Conservation (phyloP, 768 basidiomycete genomes). For the Coprinopsis strossmayeri region DNA sequence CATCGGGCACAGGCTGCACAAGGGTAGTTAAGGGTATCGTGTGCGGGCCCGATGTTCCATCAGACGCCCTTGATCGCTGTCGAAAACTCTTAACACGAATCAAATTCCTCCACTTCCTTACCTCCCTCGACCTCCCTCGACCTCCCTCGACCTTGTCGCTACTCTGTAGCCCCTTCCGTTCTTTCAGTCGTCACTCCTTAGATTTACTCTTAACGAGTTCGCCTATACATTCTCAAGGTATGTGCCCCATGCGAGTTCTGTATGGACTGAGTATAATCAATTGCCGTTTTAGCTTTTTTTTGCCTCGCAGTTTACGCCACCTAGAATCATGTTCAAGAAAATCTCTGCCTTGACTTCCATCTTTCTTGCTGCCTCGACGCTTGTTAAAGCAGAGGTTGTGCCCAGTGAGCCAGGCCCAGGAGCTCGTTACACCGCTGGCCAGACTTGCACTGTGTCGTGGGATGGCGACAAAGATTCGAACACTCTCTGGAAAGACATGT, state of each 20-base stretch:
- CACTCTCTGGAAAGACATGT: conserved; percentile 63
- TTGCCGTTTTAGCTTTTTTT: background rate
- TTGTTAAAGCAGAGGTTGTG: conserved; percentile 48
- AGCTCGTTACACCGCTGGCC: conserved; percentile 49
- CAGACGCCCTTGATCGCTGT: no score
- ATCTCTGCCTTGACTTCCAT: conserved; percentile 31
- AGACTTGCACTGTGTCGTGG: conserved; percentile 55
- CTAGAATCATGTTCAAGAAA: conserved; percentile 29
- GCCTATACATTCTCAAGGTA: background rate
- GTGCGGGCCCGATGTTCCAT: no score
- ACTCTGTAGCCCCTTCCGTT: background rate
- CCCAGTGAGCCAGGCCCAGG: conserved; percentile 60
- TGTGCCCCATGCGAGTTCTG: background rate
- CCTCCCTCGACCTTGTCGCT: background rate
- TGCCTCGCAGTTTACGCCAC: background rate
- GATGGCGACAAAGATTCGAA: conserved; percentile 40
- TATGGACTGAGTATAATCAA: no score
- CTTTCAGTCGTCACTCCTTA: background rate
- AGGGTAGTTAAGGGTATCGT: no score
- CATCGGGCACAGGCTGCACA: no score
- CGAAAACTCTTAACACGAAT: no score
- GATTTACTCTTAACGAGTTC: background rate
- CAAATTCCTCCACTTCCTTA: no score
- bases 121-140: background rate
- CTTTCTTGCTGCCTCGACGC: conserved; percentile 26